Evolutionary conservation across 441 rosid species (phyloP).

Genomic region (Eutrema salsugineum): DNA sequence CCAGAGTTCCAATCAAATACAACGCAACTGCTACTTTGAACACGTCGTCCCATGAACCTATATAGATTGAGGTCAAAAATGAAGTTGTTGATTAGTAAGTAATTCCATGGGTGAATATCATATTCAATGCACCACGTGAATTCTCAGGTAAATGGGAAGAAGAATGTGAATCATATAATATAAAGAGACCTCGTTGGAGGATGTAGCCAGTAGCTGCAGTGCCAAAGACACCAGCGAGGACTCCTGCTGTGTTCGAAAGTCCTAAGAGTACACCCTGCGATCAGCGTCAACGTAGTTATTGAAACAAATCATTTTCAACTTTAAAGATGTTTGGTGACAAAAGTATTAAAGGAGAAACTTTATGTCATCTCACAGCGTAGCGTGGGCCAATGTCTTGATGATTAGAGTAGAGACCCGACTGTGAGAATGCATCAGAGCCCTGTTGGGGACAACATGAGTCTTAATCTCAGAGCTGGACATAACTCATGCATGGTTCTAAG

Average conservation of each 20-base stretch:
- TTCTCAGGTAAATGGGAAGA: not conserved
- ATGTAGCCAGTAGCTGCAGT: conserved; percentile 97
- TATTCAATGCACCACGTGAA: no score
- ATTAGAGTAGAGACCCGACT: conserved; percentile 96
- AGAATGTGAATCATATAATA: not conserved
- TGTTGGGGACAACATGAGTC: conserved; percentile 37
- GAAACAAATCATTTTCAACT: conserved; percentile 11
- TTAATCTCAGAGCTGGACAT: conserved; percentile 22
- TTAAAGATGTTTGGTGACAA: not conserved
- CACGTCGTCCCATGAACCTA: conserved; percentile 98
- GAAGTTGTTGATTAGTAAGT: not conserved
- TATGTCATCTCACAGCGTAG: conserved; percentile 66
- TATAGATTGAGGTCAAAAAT: conserved; percentile 19
- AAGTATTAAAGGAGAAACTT: not conserved
- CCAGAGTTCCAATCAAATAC: conserved; percentile 81
- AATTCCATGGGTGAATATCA: not conserved
- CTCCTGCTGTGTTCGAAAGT: conserved; percentile 96
- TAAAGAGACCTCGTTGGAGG: conserved; percentile 72
- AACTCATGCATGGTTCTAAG: not conserved
- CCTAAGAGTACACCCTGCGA: conserved; percentile 95
- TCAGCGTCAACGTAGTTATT: conserved; percentile 12
- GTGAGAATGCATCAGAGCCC: conserved; percentile 99
- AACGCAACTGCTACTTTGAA: conserved; percentile 86
- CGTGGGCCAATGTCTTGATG: conserved; percentile 99
- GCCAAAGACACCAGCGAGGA: conserved; percentile 96